Percentiles rank a stretch among this genome's conserved stretches.
These are phyloP conservation scores for Tetradesmus lagerheimii DNA, from an alignment of 139 green algal species.

Conservation along the genomic window DNA sequence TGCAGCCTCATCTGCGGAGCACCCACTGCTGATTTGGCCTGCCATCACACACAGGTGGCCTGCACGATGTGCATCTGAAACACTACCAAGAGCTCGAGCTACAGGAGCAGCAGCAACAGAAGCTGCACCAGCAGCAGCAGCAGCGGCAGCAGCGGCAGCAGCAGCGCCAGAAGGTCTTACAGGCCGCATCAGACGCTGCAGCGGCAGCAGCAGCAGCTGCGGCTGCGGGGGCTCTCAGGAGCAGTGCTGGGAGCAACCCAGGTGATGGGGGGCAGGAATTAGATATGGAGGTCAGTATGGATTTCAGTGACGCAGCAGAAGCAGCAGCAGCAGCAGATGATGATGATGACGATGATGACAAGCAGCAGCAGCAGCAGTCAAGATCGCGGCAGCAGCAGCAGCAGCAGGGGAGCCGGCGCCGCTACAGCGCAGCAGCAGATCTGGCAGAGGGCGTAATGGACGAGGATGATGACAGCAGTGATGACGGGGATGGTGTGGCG, in stretches of 20 bases:
- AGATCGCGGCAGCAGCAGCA: not conserved
- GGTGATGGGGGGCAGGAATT: not conserved
- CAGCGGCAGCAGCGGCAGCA: not conserved
- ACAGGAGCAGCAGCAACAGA: not conserved
- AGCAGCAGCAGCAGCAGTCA: not conserved
- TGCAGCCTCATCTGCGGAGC: too few relatives aligned
- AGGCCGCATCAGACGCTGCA: not conserved
- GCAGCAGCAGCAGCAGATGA: not conserved
- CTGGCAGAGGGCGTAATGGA: too few relatives aligned
- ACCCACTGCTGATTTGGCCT: too few relatives aligned
- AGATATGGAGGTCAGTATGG: not conserved
- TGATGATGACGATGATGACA: not conserved
- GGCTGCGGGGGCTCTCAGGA: not conserved
- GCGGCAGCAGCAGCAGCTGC: not conserved
- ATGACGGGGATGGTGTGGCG: not conserved
- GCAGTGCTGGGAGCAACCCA: not conserved
- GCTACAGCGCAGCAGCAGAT: not conserved
- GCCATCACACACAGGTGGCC: not conserved
- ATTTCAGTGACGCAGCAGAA: not conserved
- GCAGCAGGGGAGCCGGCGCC: not conserved
- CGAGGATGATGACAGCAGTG: not conserved
- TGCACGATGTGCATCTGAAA: not conserved
- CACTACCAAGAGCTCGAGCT: conserved; percentile 13
- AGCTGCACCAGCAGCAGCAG: not conserved
- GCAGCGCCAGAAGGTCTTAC: not conserved